phyloP scores from a whole-genome alignment of 1,284 basidiomycete species.

The Leccinum angustisporum region DNA sequence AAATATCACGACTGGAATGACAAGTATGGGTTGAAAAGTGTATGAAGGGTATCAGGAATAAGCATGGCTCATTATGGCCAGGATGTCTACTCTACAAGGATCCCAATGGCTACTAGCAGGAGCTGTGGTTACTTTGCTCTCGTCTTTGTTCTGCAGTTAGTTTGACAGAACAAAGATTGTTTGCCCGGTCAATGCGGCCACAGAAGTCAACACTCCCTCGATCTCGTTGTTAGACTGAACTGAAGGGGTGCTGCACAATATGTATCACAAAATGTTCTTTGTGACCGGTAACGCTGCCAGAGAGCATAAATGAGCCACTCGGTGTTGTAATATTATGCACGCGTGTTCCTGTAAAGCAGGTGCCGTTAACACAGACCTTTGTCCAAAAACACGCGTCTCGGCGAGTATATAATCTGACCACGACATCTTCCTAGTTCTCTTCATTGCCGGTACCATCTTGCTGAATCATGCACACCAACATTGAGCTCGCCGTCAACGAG shows the following conservation, averaged over 20 bases:
- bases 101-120: neutral
- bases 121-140: constrained; percentile 2
- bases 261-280: neutral
- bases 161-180: neutral
- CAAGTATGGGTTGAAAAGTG: constrained; percentile 33
- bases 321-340: constrained; percentile 1
- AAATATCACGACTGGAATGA: constrained; percentile 69
- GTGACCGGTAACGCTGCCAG: neutral
- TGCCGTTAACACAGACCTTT: constrained; percentile 6
- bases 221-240: neutral
- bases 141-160: neutral
- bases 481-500: constrained; percentile 14
- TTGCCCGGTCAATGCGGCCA: neutral
- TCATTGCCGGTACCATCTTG: neutral
- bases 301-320: constrained; percentile 7
- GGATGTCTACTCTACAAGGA: neutral
- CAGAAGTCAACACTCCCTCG: neutral
- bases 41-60: constrained; percentile 4
- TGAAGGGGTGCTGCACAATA: neutral
- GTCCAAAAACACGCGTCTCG: neutral
- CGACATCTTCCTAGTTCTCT: neutral
- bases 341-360: neutral
- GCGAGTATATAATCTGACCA: constrained; percentile 7
- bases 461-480: constrained; percentile 15
- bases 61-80: neutral